A percentile compares a stretch with the other conserved stretches of the same genome.
phyloP scores from a whole-genome alignment of 176 grass and related monocot genomes.

The Alloteropsis semialata region DNA sequence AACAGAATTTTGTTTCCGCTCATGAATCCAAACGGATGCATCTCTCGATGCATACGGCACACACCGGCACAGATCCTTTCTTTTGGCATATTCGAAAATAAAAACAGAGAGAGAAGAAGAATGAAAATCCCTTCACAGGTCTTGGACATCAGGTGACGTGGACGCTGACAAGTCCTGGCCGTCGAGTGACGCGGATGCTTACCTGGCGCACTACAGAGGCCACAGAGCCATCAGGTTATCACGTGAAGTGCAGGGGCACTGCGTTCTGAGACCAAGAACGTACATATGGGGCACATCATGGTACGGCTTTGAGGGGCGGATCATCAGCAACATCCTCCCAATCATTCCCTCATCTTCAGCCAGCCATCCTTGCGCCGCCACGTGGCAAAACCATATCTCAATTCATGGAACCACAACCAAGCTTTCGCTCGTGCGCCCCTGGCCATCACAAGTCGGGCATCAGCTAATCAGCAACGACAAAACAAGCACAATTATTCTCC shows the following conservation, averaged over 20 bases:
- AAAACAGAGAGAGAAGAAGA: too few species aligned
- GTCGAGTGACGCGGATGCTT: constrained; percentile 11
- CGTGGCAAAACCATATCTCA: constrained; percentile 76
- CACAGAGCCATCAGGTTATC: background rate
- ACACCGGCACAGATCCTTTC: background rate
- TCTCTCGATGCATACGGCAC: background rate
- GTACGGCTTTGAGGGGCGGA: background rate
- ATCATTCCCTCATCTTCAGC: constrained; percentile 76
- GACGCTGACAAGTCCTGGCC: background rate
- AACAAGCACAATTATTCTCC: constrained; percentile 3
- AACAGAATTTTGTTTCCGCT: background rate
- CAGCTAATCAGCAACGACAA: background rate
- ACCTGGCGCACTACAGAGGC: background rate
- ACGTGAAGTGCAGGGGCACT: background rate
- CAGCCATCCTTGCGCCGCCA: constrained; percentile 61
- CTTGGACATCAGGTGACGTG: background rate
- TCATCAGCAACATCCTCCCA: constrained; percentile 24
- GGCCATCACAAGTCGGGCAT: constrained; percentile 34
- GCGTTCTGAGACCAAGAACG: constrained; percentile 15
- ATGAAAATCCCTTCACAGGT: background rate
- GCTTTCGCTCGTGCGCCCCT: constrained; percentile 49
- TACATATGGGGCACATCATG: constrained; percentile 28
- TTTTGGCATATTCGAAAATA: background rate
- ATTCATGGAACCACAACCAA: constrained; percentile 66
- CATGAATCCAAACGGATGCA: background rate